Conservation (phyloP, 2,329 filamentous ascomycete genomes). For the Hypoxylon sp. region DNA sequence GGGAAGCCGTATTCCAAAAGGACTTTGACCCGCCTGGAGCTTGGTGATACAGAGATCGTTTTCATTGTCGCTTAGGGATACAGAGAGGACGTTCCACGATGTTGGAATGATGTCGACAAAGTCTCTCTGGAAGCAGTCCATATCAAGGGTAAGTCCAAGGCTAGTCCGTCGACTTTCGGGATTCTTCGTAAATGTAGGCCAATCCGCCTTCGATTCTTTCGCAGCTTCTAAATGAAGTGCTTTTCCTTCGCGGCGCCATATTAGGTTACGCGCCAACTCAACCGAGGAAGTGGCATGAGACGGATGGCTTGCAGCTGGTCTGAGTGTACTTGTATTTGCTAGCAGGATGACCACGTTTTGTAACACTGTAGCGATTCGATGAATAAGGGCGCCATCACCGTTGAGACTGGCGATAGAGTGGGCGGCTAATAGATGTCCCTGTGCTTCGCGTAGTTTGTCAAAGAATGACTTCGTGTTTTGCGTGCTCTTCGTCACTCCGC, state of each 20-base stretch:
- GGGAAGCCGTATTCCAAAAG: slow-evolving; percentile 88
- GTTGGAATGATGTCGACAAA: slow-evolving; percentile 88
- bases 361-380: slow-evolving; percentile 71
- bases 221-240: slow-evolving; percentile 58
- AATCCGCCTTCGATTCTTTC: slow-evolving; percentile 51
- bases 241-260: slow-evolving; percentile 73
- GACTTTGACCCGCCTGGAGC: slow-evolving; percentile 77
- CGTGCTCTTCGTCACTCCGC: slow-evolving; percentile 42
- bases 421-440: slow-evolving; percentile 73
- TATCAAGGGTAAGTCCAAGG: slow-evolving; percentile 62
- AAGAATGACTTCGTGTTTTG: slow-evolving; percentile 62
- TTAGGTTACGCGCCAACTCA: slow-evolving; percentile 77
- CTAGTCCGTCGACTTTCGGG: slow-evolving; percentile 55
- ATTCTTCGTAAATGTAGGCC: slow-evolving; percentile 52
- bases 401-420: slow-evolving; percentile 67
- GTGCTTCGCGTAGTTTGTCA: slow-evolving; percentile 71
- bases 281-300: slow-evolving; percentile 72
- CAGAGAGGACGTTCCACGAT: slow-evolving; percentile 86
- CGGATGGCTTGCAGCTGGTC: slow-evolving; percentile 61
- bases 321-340: slow-evolving; percentile 67
- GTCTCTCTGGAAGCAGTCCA: slow-evolving; percentile 77
- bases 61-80: slow-evolving; percentile 83
- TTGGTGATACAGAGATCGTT: slow-evolving; percentile 93
- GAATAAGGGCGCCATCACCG: slow-evolving; percentile 69
- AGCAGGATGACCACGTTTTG: slow-evolving; percentile 75